Evolutionary conservation across 139 green algal genomes (phyloP).

Genomic region (Raphidocelis subcapitata): DNA sequence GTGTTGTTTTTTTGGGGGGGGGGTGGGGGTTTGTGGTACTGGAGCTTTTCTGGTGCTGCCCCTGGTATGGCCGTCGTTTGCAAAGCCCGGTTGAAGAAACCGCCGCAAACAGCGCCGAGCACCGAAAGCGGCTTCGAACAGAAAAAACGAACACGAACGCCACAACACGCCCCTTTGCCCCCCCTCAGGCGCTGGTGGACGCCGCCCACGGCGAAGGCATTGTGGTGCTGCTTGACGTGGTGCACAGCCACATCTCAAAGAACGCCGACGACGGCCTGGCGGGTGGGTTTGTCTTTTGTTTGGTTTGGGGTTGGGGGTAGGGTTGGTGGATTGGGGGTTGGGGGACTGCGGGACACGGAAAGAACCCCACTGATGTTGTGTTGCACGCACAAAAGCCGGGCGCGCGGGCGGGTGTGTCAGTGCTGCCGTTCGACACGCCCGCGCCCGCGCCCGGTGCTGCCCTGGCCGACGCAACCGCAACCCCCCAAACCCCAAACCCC

Average conservation of each 20-base stretch:
- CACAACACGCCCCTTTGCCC: background rate
- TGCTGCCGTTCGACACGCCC: no score
- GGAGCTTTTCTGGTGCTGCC: no score
- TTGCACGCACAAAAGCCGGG: no score
- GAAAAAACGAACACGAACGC: background rate
- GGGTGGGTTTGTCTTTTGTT: slow-evolving; percentile 18
- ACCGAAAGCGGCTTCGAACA: background rate
- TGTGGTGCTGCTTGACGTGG: slow-evolving; percentile 89
- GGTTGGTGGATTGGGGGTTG: no score
- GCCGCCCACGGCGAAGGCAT: slow-evolving; percentile 89
- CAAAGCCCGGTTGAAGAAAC: no score
- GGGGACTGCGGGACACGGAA: background rate
- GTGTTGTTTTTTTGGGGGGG: no score
- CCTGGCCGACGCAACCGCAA: no score
- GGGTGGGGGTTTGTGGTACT: no score
- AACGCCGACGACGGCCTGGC: slow-evolving; percentile 90
- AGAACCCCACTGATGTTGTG: background rate
- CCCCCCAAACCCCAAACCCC: no score
- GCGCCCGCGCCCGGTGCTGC: no score
- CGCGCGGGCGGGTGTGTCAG: no score
- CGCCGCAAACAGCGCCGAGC: slow-evolving; percentile 2
- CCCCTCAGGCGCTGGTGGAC: slow-evolving; percentile 76
- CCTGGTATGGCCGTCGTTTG: no score
- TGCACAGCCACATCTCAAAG: slow-evolving; percentile 88
- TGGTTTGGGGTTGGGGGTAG: background rate